Evolutionary conservation across 352 stramenopile genomes (phyloP).

Genomic region (Plasmopara viticola): DNA sequence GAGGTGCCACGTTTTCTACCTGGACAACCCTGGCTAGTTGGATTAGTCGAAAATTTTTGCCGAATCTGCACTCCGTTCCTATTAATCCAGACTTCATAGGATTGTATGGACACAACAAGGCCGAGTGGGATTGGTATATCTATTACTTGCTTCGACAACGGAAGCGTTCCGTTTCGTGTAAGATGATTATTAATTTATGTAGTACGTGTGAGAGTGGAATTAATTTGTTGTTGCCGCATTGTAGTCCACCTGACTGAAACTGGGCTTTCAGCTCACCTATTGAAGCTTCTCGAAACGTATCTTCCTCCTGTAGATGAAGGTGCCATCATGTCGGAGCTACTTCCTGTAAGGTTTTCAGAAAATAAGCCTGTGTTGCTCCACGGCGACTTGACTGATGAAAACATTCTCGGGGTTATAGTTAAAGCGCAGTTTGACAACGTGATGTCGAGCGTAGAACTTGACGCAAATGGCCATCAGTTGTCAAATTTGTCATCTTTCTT

Average conservation of each 20-base stretch:
- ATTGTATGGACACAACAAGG: conserved; percentile 58
- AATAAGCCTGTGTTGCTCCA: conserved; percentile 60
- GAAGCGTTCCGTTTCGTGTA: conserved; percentile 63
- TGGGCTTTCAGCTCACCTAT: conserved; percentile 50
- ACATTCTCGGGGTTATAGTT: conserved; percentile 50
- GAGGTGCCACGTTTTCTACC: conserved; percentile 36
- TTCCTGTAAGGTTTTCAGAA: conserved; percentile 26
- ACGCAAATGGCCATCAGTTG: conserved; percentile 2
- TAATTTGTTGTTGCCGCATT: conserved; percentile 14
- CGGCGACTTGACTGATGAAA: conserved; percentile 81
- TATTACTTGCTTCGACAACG: conserved; percentile 72
- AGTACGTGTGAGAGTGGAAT: not conserved
- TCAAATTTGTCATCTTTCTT: conserved; percentile 31
- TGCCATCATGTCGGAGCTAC: conserved; percentile 28
- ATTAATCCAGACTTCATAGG: conserved; percentile 40
- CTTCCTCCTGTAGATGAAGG: conserved; percentile 29
- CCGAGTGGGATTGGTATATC: conserved; percentile 72
- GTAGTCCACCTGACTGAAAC: conserved; percentile 55
- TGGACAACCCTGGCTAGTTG: conserved; percentile 53
- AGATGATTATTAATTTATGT: conserved; percentile 13
- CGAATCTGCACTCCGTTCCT: conserved; percentile 48
- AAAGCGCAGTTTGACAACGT: not conserved
- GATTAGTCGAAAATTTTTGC: conserved; percentile 57
- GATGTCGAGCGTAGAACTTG: conserved; percentile 7
- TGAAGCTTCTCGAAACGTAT: conserved; percentile 56